Percentiles rank a stretch among this genome's conserved stretches.
phyloP scores from a whole-genome alignment of 75 land plant genomes.

The Pinus tabuliformis region DNA sequence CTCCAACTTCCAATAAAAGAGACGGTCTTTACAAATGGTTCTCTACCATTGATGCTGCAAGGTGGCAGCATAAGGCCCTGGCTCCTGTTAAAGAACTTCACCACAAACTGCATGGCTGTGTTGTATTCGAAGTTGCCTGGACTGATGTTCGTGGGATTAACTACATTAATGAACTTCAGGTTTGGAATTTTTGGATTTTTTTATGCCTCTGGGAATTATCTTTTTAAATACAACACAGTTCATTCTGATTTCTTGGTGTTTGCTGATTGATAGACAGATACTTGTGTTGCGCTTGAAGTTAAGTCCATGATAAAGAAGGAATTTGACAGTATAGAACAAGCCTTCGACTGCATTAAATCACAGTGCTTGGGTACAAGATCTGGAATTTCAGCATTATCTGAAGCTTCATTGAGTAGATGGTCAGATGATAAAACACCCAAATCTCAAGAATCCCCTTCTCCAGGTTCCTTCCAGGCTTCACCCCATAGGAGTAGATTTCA shows the following conservation, averaged over 20 bases:
- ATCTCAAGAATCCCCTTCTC: not conserved
- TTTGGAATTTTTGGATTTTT: constrained; percentile 17
- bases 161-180: constrained; percentile 85
- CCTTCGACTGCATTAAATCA: constrained; percentile 27
- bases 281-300: constrained; percentile 68
- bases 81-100: constrained; percentile 57
- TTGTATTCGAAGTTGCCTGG: constrained; percentile 81
- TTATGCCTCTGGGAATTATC: not conserved
- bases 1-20: constrained; percentile 7
- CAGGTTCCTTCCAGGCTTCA: not conserved
- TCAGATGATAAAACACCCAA: not conserved
- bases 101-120: constrained; percentile 70
- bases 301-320: constrained; percentile 73
- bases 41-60: constrained; percentile 45
- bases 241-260: constrained; percentile 12
- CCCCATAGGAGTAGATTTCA: not conserved
- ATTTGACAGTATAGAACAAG: constrained; percentile 56
- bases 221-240: constrained; percentile 2
- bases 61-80: constrained; percentile 39
- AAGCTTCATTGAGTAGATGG: constrained; percentile 3
- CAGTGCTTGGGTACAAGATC: constrained; percentile 36
- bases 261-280: constrained; percentile 59
- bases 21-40: constrained; percentile 27
- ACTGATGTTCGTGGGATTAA: constrained; percentile 77
- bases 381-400: constrained; percentile 23